A percentile compares a stretch with the other conserved stretches of the same genome.
These are phyloP conservation scores for Endogone sp. DNA, from an alignment of 192 early-diverging fungal genomes.

Conservation along the genomic window DNA sequence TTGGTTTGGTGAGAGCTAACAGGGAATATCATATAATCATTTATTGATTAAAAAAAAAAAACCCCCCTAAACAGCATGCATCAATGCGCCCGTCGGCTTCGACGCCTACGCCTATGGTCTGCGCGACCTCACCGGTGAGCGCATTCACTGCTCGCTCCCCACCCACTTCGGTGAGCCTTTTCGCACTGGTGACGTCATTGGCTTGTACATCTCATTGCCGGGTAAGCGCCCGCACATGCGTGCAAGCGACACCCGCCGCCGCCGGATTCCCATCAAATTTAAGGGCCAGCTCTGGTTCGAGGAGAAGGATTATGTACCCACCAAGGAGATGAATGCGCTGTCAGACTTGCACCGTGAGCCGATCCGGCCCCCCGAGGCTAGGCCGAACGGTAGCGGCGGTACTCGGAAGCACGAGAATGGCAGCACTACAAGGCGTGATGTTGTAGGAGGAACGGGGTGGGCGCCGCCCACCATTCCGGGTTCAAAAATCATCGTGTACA, in stretches of 20 bases:
- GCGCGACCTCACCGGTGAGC: slow-evolving; percentile 61
- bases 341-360: slow-evolving; percentile 25
- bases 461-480: slow-evolving; percentile 34
- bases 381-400: slow-evolving; percentile 18
- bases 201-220: slow-evolving; percentile 52
- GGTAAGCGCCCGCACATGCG: slow-evolving; percentile 25
- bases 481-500: slow-evolving; percentile 58
- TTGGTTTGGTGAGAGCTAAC: no score
- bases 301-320: slow-evolving; percentile 49
- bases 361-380: slow-evolving; percentile 18
- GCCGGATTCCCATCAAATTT: slow-evolving; percentile 43
- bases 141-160: slow-evolving; percentile 47
- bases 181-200: slow-evolving; percentile 59
- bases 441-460: background rate
- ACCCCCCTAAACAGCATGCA: no score
- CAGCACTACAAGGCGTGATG: background rate
- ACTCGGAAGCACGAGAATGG: slow-evolving; percentile 4
- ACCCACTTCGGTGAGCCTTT: slow-evolving; percentile 53
- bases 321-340: slow-evolving; percentile 45
- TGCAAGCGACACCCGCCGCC: slow-evolving; percentile 38
- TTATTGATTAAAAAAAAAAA: no score
- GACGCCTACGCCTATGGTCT: slow-evolving; percentile 63
- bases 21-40: no score
- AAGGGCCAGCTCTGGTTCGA: slow-evolving; percentile 52
- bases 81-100: slow-evolving; percentile 63